Evolutionary conservation across 495 filamentous ascomycete species (phyloP).

Genomic region (Friedmanniomyces endolithicus): DNA sequence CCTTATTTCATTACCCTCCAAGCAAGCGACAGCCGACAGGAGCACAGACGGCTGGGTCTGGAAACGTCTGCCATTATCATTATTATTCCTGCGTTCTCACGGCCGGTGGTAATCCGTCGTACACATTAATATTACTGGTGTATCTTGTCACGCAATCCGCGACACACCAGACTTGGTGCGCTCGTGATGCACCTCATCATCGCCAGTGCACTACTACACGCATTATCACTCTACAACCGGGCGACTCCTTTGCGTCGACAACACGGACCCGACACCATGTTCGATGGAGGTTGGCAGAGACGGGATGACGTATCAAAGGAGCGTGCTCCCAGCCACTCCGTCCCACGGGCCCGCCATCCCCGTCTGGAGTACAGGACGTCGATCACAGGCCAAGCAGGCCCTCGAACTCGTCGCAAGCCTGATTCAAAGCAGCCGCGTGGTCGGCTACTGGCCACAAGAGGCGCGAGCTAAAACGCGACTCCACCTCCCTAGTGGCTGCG

Average conservation of each 20-base stretch:
- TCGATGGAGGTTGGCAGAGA: too few species aligned
- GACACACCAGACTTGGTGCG: too few species aligned
- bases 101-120: too few species aligned
- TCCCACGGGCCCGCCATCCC: neutral
- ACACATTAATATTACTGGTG: too few species aligned
- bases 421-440: slow-evolving; percentile 6
- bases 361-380: neutral
- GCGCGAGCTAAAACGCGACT: slow-evolving; percentile 16
- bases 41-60: too few species aligned
- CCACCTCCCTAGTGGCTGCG: neutral
- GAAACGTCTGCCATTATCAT: too few species aligned
- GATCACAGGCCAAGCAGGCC: slow-evolving; percentile 1
- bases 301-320: neutral
- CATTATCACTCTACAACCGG: neutral
- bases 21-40: too few species aligned
- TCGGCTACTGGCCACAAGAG: slow-evolving; percentile 13
- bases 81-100: too few species aligned
- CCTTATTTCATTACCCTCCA: too few species aligned
- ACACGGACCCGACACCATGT: too few species aligned
- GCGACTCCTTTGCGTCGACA: neutral
- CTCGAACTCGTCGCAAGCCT: slow-evolving; percentile 1
- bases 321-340: slow-evolving; percentile 4
- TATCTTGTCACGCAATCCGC: too few species aligned
- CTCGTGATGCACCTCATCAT: too few species aligned
- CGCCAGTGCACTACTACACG: neutral